A percentile compares a stretch with the other conserved stretches of the same genome.
Conservation (phyloP, 768 basidiomycete species). For the Mycena rebaudengoi region DNA sequence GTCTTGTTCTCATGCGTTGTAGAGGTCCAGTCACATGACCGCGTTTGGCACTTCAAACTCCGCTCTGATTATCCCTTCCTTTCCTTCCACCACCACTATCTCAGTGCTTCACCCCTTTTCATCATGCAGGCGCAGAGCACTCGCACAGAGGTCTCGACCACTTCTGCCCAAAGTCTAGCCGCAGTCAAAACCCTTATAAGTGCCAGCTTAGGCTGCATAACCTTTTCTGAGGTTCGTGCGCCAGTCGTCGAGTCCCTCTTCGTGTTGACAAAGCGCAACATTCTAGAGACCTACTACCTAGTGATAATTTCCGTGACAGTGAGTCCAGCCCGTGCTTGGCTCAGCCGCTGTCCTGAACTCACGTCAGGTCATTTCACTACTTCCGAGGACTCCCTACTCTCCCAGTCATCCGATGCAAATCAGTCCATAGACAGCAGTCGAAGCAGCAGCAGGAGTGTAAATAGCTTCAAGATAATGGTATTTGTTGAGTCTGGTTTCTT, state of each 20-base stretch:
- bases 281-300: conserved; percentile 74
- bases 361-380: conserved; percentile 66
- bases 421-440: conserved; percentile 48
- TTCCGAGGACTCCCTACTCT: conserved; percentile 49
- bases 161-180: conserved; percentile 67
- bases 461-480: conserved; percentile 77
- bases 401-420: conserved; percentile 42
- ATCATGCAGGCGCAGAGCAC: conserved; percentile 52
- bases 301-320: conserved; percentile 83
- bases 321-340: conserved; percentile 15
- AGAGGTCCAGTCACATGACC: no score
- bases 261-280: neutral
- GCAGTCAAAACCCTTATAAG: conserved; percentile 77
- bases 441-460: conserved; percentile 52
- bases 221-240: conserved; percentile 69
- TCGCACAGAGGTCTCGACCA: conserved; percentile 51
- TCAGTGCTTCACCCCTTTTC: conserved; percentile 31
- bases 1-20: no score
- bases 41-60: no score
- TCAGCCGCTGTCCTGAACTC: conserved; percentile 7
- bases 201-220: conserved; percentile 80
- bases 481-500: neutral
- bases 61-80: no score
- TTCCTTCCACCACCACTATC: conserved; percentile 12
- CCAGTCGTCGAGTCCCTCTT: neutral